Evolutionary conservation across 192 early-diverging fungal genomes (phyloP), one percentile per base, ranked within the genome.

Genomic region (Linnemannia exigua): DNA sequence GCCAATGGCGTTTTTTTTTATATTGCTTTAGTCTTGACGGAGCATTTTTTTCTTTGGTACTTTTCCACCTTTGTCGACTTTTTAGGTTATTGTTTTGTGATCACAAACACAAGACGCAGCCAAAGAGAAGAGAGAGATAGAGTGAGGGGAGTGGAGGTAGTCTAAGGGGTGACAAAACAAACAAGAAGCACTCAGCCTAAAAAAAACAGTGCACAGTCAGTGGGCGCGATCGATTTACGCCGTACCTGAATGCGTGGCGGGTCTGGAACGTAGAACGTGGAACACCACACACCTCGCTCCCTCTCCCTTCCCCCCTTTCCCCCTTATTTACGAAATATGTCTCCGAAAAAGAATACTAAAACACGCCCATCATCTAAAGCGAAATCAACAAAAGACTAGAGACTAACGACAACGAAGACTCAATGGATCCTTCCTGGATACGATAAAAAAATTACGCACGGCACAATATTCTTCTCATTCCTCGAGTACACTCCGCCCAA

Each of bases 221-320:
- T n/a, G n/a, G n/a, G n/a, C n/a, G n/a, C 25, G 28, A 63, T 63
- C 28, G 28, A 63, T 63, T 25, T n/a, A n/a, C n/a, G n/a, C n/a
- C 25, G 28, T 63, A 14, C 1, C 22, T n/a, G n/a, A 58, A 58
- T 28, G 58, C 58, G 28, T 63, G 11, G 58, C 11, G 22, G 12
- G 58, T 63, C 58, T 63, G 58, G 58, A 63, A 63, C 58, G 52
- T n/a, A n/a, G n/a, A n/a, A n/a, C n/a, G 41, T 44, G 41, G 41
- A 44, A 44, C 41, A 9, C 41, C 41, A 44, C 41, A 44, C 41
- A 3, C 9, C 41, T 9, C 9, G 3, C 9, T 9, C 41, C 58
- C 58, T 1, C 3, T 25, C 28, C 1, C 17, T 46, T 46, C 50
- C 50, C 17, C 52, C 8, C 9, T 25, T 31, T 31, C 12, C 8